A percentile compares a stretch with the other conserved stretches of the same genome.
phyloP scores from a whole-genome alignment of 768 basidiomycete species.

The Neoboletus magnificus region DNA sequence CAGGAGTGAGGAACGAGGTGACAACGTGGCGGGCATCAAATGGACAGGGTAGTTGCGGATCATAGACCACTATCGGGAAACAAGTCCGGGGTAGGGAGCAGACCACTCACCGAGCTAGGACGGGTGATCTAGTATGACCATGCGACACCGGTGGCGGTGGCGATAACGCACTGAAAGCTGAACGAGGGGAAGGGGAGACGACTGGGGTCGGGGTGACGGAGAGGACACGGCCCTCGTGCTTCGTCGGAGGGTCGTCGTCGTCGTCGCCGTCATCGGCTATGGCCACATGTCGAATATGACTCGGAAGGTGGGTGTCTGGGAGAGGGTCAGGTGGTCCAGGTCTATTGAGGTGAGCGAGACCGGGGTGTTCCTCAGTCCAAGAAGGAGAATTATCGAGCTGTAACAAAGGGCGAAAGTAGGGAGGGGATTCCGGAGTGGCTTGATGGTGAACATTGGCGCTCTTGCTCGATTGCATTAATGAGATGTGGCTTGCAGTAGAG shows the following conservation, averaged over 20 bases:
- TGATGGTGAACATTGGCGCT: constrained; percentile 24
- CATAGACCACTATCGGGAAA: not conserved
- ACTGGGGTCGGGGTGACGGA: constrained; percentile 10
- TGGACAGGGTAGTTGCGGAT: not conserved
- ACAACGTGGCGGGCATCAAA: constrained; percentile 11
- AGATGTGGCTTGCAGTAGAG: constrained; percentile 12
- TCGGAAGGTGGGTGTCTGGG: constrained; percentile 5
- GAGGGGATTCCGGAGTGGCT: constrained; percentile 16
- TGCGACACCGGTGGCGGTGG: constrained; percentile 9
- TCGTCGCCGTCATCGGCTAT: constrained; percentile 21
- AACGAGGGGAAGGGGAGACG: constrained; percentile 12
- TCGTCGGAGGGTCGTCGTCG: constrained; percentile 23
- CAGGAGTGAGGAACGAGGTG: constrained; percentile 10
- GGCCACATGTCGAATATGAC: constrained; percentile 7
- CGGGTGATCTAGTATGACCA: constrained; percentile 32
- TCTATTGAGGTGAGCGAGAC: constrained; percentile 4
- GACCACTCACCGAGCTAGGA: constrained; percentile 28
- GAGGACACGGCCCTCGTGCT: constrained; percentile 28
- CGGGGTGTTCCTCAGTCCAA: constrained; percentile 14
- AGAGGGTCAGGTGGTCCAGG: constrained; percentile 4
- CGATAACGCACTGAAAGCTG: constrained; percentile 10
- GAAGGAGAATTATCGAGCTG: constrained; percentile 31
- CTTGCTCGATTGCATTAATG: constrained; percentile 32
- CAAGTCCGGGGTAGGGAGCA: not conserved
- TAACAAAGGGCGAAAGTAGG: constrained; percentile 29